Evolutionary conservation across 1,284 basidiomycete species (phyloP).

Genomic region (Meira nashicola): DNA sequence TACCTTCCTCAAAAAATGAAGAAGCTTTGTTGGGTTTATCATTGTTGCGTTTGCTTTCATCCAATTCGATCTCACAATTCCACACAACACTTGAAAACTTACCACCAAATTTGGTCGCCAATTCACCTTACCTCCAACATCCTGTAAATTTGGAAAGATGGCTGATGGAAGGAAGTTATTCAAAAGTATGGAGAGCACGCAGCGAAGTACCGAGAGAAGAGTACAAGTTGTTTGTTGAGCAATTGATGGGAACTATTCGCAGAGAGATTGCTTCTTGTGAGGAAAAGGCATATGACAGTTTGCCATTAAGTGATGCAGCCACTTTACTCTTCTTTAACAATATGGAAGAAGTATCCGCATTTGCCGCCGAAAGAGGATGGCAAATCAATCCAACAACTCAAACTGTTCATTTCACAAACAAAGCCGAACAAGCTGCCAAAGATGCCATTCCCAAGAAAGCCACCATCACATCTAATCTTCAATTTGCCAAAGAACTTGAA

Average conservation of each 20-base stretch:
- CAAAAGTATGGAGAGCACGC: slow-evolving; percentile 93
- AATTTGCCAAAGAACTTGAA: slow-evolving; percentile 51
- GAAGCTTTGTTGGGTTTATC: slow-evolving; percentile 85
- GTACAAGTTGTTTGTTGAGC: slow-evolving; percentile 83
- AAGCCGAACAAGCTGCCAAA: slow-evolving; percentile 14
- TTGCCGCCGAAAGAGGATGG: slow-evolving; percentile 64
- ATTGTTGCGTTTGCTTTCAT: slow-evolving; percentile 86
- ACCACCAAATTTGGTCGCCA: slow-evolving; percentile 33
- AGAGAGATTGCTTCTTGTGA: slow-evolving; percentile 91
- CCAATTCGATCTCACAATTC: slow-evolving; percentile 95
- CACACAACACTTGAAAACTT: slow-evolving; percentile 99
- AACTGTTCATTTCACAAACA: slow-evolving; percentile 45
- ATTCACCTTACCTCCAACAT: slow-evolving; percentile 42
- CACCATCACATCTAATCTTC: slow-evolving; percentile 45
- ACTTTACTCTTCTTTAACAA: slow-evolving; percentile 81
- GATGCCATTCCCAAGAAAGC: slow-evolving; percentile 42
- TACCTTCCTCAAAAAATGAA: slow-evolving; percentile 78
- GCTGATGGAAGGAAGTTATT: slow-evolving; percentile 98
- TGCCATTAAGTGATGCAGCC: slow-evolving; percentile 80
- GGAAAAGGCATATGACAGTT: slow-evolving; percentile 78
- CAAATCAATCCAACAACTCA: slow-evolving; percentile 52
- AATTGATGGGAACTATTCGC: slow-evolving; percentile 87
- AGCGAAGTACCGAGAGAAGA: slow-evolving; percentile 69
- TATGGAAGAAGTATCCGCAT: slow-evolving; percentile 68
- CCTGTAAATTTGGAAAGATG: slow-evolving; percentile 67